These are phyloP conservation scores for Hypoxylon sp. DNA, from an alignment of 2,329 filamentous ascomycete species.

Conservation along the genomic window DNA sequence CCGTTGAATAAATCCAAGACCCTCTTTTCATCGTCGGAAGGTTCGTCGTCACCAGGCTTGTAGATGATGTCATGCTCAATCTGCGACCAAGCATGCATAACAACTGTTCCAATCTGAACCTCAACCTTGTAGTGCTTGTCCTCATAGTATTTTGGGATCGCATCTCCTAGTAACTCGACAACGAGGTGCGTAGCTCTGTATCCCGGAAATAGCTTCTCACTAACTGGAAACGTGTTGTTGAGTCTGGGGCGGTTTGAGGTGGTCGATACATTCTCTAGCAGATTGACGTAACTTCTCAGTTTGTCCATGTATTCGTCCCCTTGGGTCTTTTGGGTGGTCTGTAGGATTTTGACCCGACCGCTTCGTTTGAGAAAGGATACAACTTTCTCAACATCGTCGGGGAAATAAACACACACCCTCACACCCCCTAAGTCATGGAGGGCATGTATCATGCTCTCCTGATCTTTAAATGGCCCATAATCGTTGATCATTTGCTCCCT, in stretches of 20 bases:
- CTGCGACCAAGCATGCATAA: constrained; percentile 52
- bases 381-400: constrained; percentile 27
- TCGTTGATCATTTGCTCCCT: constrained; percentile 6
- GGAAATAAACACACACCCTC: constrained; percentile 30
- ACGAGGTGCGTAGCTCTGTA: constrained; percentile 19
- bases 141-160: neutral
- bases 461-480: constrained; percentile 6
- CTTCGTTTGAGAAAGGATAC: constrained; percentile 20
- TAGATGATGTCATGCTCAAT: constrained; percentile 52
- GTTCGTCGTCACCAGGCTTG: constrained; percentile 40
- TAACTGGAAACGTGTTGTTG: neutral
- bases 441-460: constrained; percentile 16
- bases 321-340: constrained; percentile 5
- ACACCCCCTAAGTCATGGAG: constrained; percentile 33
- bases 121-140: constrained; percentile 43
- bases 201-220: neutral
- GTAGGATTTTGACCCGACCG: neutral
- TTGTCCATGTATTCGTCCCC: neutral
- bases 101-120: constrained; percentile 52
- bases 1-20: constrained; percentile 21
- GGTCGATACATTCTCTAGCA: neutral
- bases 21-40: constrained; percentile 22
- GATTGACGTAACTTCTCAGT: constrained; percentile 7
- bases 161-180: constrained; percentile 11
- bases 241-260: neutral